Evolutionary conservation across 108 stramenopile genomes (phyloP), one percentile per base, ranked within the genome.

Genomic region (Mediolabrus comicus): DNA sequence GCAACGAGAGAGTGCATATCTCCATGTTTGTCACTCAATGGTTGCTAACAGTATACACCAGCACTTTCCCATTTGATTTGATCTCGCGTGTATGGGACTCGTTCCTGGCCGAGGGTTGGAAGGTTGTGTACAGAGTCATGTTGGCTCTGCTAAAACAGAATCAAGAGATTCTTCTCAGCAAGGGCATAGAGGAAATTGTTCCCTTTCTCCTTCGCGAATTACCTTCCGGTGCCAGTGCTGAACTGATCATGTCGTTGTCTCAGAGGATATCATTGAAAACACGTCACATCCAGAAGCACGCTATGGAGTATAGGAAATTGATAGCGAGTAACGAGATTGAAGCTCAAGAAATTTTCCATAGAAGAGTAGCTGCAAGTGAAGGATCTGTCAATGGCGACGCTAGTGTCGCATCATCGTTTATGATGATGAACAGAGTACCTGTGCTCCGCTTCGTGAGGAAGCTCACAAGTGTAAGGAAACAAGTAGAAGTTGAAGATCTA

Each of bases 11-110:
- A 69, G 82, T 98, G 27, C 92, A 97, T 41, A 81, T 94, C 3
- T 87, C 95, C 32, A 99, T 99, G 98, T 99, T 91, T 71, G 97
- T 95, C 5, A 97, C 97, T 10, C 97, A 97, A 67, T 99, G 98
- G 98, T 63, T 98, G 31, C 57, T 99, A 57, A 98, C 98, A 8
- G 72, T 96, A 22, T 99, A 95, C 83, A 96, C 97, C 13, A 91
- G 87, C 75, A 83, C 81, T 25, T 98, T 99, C 80, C 94, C 93
- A 41, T 98, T 98, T 76, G 95, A 97, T 58, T 74, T 98, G 46
- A 96, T 97, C 12, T 76, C 86, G 13, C 74, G 96, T 16, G 96
- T 98, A 17, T 98, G 96, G 97, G 98, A 99, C 66, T 80, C 69
- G 65, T 95, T 92, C 65, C 52, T 95, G 22, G 82, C 80, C 5